Conservation (phyloP, 2,329 filamentous ascomycete genomes). For the Talaromyces albobiverticillius region DNA sequence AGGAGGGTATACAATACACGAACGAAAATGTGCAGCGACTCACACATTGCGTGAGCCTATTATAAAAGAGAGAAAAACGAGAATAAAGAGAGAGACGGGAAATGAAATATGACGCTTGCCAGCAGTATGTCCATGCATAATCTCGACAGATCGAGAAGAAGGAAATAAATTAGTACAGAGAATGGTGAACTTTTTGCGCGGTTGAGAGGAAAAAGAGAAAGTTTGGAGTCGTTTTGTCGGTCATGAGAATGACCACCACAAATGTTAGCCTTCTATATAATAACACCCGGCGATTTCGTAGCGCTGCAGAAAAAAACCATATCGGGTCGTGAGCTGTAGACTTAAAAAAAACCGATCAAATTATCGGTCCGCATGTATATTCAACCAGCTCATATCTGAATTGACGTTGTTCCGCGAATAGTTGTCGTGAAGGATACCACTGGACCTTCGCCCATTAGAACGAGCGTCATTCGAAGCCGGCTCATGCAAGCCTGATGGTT, state of each 20-base stretch:
- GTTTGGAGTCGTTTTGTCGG: not conserved
- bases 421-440: slow-evolving; percentile 29
- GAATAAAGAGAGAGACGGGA: not conserved
- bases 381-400: slow-evolving; percentile 45
- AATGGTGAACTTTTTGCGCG: not conserved
- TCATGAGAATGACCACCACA: no score
- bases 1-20: not conserved
- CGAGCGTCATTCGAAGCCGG: slow-evolving; percentile 16
- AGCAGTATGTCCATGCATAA: not conserved
- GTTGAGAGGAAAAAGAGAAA: not conserved
- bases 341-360: not conserved
- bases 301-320: not conserved
- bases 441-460: slow-evolving; percentile 26
- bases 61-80: not conserved
- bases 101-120: not conserved
- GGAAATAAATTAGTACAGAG: not conserved
- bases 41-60: not conserved
- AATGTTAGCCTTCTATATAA: not conserved
- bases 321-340: not conserved
- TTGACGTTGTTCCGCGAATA: slow-evolving; percentile 27
- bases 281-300: not conserved
- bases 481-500: slow-evolving; percentile 17
- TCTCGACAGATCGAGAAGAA: not conserved
- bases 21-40: not conserved
- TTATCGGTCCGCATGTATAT: slow-evolving; percentile 24